These are phyloP conservation scores for Pichia rugopelliculosa DNA, from an alignment of 805 yeast genomes.

Conservation along the genomic window DNA sequence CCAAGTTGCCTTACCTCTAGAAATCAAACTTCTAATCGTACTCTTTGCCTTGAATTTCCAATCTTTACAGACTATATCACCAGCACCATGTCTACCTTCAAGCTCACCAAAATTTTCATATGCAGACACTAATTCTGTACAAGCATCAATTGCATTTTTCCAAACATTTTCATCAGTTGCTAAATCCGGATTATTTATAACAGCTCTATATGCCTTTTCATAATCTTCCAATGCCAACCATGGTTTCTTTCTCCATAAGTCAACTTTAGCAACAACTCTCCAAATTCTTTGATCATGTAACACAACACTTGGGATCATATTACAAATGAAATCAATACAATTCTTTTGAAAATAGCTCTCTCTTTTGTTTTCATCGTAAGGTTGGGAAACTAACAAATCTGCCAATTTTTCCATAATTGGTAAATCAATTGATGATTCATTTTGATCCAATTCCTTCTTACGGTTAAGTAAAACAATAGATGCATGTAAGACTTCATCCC, in stretches of 20 bases:
- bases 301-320: conserved; percentile 58
- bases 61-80: conserved; percentile 80
- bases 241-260: conserved; percentile 78
- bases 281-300: conserved; percentile 65
- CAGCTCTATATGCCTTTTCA: conserved; percentile 79
- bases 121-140: conserved; percentile 74
- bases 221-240: conserved; percentile 83
- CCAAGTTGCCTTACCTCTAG: conserved; percentile 76
- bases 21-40: conserved; percentile 63
- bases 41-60: conserved; percentile 83
- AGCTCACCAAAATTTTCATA: conserved; percentile 82
- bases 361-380: conserved; percentile 29
- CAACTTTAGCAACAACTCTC: conserved; percentile 79
- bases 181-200: conserved; percentile 56
- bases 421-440: conserved; percentile 64
- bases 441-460: conserved; percentile 41
- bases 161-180: conserved; percentile 55
- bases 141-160: conserved; percentile 73
- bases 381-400: conserved; percentile 53
- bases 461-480: conserved; percentile 54
- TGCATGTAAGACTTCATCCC: conserved; percentile 83
- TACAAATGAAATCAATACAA: conserved; percentile 67
- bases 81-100: conserved; percentile 73
- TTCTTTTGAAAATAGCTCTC: conserved; percentile 57
- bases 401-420: conserved; percentile 69